phyloP scores from a whole-genome alignment of 768 basidiomycete genomes.

The Boletus coccyginus region DNA sequence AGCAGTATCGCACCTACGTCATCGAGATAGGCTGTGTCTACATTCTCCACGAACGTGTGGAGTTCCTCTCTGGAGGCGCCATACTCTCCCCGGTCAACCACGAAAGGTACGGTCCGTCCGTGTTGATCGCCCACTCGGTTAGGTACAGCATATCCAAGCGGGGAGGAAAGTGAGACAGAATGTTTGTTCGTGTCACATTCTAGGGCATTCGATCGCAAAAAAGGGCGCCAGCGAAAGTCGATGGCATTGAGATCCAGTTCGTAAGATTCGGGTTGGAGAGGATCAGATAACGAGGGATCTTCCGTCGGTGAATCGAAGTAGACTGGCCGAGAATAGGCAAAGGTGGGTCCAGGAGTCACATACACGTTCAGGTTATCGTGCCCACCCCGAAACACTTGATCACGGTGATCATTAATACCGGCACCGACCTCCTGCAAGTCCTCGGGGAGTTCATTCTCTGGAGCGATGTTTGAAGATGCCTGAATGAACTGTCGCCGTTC shows the following conservation, averaged over 20 bases:
- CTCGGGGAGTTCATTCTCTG: slow-evolving; percentile 10
- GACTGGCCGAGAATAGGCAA: slow-evolving; percentile 31
- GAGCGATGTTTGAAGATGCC: slow-evolving; percentile 5
- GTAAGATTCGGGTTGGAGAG: slow-evolving; percentile 35
- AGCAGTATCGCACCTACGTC: slow-evolving; percentile 1
- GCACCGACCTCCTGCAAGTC: slow-evolving; percentile 9
- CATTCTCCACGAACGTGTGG: slow-evolving; percentile 5
- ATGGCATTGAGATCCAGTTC: slow-evolving; percentile 40
- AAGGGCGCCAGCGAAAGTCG: slow-evolving; percentile 58
- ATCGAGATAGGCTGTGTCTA: slow-evolving; percentile 7
- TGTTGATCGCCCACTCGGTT: slow-evolving; percentile 16
- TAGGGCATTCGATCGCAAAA: slow-evolving; percentile 31
- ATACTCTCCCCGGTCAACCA: slow-evolving; percentile 8
- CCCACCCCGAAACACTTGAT: neutral
- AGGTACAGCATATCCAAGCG: slow-evolving; percentile 1
- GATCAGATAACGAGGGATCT: slow-evolving; percentile 42
- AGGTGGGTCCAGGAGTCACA: slow-evolving; percentile 49
- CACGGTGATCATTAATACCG: neutral
- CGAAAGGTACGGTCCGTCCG: slow-evolving; percentile 10
- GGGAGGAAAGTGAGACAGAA: neutral
- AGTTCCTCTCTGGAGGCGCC: slow-evolving; percentile 12
- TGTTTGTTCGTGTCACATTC: neutral
- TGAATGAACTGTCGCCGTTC: neutral
- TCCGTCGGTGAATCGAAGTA: slow-evolving; percentile 55
- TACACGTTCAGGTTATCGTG: slow-evolving; percentile 27